Conservation (phyloP, 768 basidiomycete genomes). For the Tulasnella sp. region DNA sequence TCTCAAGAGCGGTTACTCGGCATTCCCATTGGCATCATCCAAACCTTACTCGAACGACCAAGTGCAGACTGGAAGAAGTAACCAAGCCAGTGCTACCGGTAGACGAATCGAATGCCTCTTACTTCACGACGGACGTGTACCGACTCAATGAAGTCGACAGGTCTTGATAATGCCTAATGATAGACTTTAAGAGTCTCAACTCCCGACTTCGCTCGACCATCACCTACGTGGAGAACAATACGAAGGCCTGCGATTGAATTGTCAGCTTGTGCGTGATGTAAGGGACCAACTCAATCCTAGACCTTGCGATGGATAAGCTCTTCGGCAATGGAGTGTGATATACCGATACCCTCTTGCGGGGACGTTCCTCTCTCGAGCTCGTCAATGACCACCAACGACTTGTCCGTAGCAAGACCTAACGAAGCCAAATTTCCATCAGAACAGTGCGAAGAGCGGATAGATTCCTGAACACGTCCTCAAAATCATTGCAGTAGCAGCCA, state of each 20-base stretch:
- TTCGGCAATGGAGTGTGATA: slow-evolving; percentile 82
- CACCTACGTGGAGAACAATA: slow-evolving; percentile 86
- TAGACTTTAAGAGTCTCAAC: neutral
- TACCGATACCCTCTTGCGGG: slow-evolving; percentile 77
- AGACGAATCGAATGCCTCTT: slow-evolving; percentile 39
- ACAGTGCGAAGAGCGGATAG: neutral
- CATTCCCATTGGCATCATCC: neutral
- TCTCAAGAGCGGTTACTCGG: slow-evolving; percentile 1
- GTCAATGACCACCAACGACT: slow-evolving; percentile 59
- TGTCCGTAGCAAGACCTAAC: slow-evolving; percentile 58
- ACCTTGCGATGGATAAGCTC: slow-evolving; percentile 75
- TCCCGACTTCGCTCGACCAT: neutral
- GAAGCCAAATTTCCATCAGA: neutral
- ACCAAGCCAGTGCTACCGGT: neutral
- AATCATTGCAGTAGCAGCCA: slow-evolving; percentile 91
- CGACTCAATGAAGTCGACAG: slow-evolving; percentile 73
- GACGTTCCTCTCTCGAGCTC: slow-evolving; percentile 94
- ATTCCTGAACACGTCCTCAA: slow-evolving; percentile 54
- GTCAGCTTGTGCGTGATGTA: neutral
- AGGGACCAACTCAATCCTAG: slow-evolving; percentile 32
- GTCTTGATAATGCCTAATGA: slow-evolving; percentile 73
- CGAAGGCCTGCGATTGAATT: slow-evolving; percentile 60
- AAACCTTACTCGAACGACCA: slow-evolving; percentile 69
- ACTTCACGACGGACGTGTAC: slow-evolving; percentile 83
- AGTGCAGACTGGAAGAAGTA: slow-evolving; percentile 65